These are phyloP conservation scores for Quercus variabilis DNA, from an alignment of 306 rosid genomes.

Conservation along the genomic window DNA sequence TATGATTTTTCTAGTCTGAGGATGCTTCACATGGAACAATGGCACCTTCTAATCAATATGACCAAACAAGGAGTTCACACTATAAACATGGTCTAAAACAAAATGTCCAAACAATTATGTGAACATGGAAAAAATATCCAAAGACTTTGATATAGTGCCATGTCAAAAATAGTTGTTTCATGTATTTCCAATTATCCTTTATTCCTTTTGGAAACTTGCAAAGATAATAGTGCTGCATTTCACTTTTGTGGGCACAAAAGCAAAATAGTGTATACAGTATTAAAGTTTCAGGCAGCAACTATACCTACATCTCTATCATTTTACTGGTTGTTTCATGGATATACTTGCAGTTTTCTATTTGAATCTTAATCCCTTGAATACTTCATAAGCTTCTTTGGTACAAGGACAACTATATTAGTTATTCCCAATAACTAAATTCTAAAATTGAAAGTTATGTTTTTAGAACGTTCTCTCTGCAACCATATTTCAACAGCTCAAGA, in stretches of 20 bases:
- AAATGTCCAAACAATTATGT: not conserved
- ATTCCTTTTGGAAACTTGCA: not conserved
- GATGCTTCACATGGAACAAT: slow-evolving; percentile 45
- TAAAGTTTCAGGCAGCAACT: not conserved
- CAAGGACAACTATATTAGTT: slow-evolving; percentile 1
- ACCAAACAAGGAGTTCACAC: not conserved
- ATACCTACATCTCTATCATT: not conserved
- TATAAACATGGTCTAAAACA: not conserved
- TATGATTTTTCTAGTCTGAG: slow-evolving; percentile 35
- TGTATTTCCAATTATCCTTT: not conserved
- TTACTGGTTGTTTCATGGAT: not conserved
- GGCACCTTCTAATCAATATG: slow-evolving; percentile 34
- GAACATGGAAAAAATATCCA: not conserved
- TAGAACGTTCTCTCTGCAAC: not conserved
- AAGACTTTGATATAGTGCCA: not conserved
- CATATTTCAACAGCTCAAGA: not conserved
- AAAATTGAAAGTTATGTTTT: not conserved
- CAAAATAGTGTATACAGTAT: not conserved
- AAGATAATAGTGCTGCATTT: not conserved
- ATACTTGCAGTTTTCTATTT: not conserved
- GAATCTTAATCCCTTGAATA: not conserved
- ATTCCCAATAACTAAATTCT: not conserved
- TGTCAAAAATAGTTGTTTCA: not conserved
- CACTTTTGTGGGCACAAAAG: not conserved
- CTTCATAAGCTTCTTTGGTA: not conserved